Percentiles rank a stretch among this genome's conserved stretches.
phyloP scores from a whole-genome alignment of 345 rosid genomes.

The Euclidium syriacum region DNA sequence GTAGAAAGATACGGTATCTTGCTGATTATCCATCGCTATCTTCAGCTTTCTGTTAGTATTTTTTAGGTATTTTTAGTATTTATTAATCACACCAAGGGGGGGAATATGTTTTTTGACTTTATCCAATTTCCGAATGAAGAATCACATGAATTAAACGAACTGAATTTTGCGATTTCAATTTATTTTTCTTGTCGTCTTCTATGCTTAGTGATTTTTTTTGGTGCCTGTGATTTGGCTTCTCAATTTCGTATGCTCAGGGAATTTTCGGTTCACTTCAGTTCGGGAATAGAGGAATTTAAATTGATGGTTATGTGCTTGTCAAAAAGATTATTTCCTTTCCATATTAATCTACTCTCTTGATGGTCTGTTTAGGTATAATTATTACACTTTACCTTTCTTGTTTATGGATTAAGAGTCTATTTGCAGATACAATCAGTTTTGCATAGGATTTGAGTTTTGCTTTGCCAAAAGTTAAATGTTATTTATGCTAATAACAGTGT shows the following conservation, averaged over 20 bases:
- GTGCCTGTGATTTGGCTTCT: background rate
- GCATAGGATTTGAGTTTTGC: background rate
- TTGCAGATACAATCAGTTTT: background rate
- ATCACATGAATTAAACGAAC: background rate
- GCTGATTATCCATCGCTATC: background rate
- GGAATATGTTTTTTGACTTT: background rate
- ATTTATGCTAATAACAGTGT: background rate
- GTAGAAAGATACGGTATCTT: background rate
- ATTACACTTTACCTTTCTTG: background rate
- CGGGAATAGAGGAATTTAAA: background rate
- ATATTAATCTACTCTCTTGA: background rate
- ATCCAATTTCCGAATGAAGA: background rate
- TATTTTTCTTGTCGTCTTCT: background rate
- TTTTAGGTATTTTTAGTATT: background rate
- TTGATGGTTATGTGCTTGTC: background rate
- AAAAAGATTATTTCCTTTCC: background rate
- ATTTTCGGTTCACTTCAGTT: background rate
- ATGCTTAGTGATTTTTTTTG: background rate
- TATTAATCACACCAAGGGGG: background rate
- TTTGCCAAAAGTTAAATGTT: background rate
- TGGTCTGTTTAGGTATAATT: background rate
- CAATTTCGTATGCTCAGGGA: background rate
- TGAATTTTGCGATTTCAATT: background rate
- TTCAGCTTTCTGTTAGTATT: background rate
- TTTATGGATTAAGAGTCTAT: background rate